phyloP scores from a whole-genome alignment of 2,329 filamentous ascomycete species.

The Parasarocladium wereldwijsianum region DNA sequence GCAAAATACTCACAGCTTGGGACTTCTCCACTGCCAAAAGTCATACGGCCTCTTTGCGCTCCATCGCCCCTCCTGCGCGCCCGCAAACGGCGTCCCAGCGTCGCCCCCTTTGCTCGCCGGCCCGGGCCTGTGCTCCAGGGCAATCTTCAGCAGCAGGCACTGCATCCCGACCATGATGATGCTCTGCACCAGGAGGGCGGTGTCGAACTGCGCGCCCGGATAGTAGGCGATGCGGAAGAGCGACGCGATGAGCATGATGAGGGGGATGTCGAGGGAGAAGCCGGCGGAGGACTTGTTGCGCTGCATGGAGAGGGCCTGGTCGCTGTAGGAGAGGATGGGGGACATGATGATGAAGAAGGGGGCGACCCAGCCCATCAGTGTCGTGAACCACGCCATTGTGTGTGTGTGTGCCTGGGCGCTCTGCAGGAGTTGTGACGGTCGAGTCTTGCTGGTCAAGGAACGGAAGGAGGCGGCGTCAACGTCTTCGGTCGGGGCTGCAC shows the following conservation, averaged over 20 bases:
- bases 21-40: constrained; percentile 71
- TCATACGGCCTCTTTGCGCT: constrained; percentile 48
- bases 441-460: too few species aligned
- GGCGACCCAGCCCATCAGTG: constrained; percentile 40
- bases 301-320: constrained; percentile 53
- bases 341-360: constrained; percentile 50
- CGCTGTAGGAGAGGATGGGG: constrained; percentile 48
- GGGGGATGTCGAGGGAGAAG: constrained; percentile 56
- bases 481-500: too few species aligned
- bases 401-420: too few species aligned
- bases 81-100: constrained; percentile 46
- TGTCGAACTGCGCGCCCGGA: constrained; percentile 50
- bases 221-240: constrained; percentile 57
- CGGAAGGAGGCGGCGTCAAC: too few species aligned
- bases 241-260: constrained; percentile 59
- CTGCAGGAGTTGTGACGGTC: too few species aligned
- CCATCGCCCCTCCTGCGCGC: constrained; percentile 23
- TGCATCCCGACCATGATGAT: constrained; percentile 53
- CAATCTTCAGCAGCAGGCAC: constrained; percentile 48
- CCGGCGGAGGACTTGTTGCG: constrained; percentile 48
- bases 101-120: constrained; percentile 47
- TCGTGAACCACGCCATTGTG: constrained; percentile 27
- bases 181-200: constrained; percentile 47
- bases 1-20: constrained; percentile 43
- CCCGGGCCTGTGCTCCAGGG: constrained; percentile 50